Evolutionary conservation across 306 rosid species (phyloP), one percentile per base, ranked within the genome.

Genomic region (Styphnolobium japonicum): DNA sequence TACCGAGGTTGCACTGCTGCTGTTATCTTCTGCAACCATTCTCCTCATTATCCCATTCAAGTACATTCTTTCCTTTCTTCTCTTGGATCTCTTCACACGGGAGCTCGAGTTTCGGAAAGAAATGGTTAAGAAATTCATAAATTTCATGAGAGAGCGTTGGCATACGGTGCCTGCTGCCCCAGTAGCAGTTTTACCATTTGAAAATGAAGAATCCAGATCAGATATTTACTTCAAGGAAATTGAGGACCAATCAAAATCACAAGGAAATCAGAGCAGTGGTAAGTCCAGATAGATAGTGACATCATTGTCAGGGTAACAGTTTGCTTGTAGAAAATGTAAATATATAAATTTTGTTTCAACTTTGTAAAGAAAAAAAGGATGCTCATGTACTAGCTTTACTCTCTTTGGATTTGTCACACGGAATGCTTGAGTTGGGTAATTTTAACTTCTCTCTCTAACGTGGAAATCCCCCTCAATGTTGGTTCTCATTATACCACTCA

Each of bases 121-220:
- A 80, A 92, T 83, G 92, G 97, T 87, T 36, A 84, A 84, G 86
- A 90, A 71, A 68, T 92, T 95, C 83, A 82, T 60, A n/a, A 86
- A 16, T 21, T 0, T 92, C 25, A 14, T 95, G 77, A 92, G 88
- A 83, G 98, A 90, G 72, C 92, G 94, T n/a, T 95, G 98, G 98
- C 90, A 83, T 64, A 77, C 89, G 1, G 95, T 95, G 77, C 98
- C 98, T 57, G 97, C 97, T 55, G 85, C 97, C 29, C 97, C 98
- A 7, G 98, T 95, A 34, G 87, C 90, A 39, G 91, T 95, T 72
- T 84, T 95, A 71, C 98, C 98, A 29, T 91, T 80, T 76, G 92
- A 90, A 85, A 81, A 81, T 68, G 77, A 81, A 31, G 90, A 80
- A 56, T 75, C 87, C 45, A 76, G 48, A 60, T 58, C 91, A 67